Base-by-base conservation (phyloP, 2,329 filamentous ascomycete genomes). In the Pseudofabraea citricarpa region DNA sequence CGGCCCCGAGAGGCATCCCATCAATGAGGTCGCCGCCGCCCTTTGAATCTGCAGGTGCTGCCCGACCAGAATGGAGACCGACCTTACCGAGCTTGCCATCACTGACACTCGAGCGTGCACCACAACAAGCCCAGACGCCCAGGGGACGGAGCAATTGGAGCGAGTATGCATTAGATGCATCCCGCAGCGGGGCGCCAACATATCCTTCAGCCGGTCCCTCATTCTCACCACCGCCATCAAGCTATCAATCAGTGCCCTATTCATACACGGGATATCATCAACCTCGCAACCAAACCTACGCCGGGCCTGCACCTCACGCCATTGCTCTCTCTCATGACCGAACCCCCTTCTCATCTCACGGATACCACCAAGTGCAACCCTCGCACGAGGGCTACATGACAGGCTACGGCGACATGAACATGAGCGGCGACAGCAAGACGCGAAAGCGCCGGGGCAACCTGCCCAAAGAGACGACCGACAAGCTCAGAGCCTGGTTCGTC, bases 401-500 rank as follows among this genome's bases (percentile, higher is more conserved):
- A n/a, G 40, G 27, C 6, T 41, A 41, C 24, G 40, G 32, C 2
- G 40, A 33, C 21, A 27, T 37, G 7, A 53, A 52, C 13, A 40
- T 45, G 21, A 40, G 24, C 15, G 24, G 7, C 8, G 57, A 58
- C 12, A 51, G 15, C 24, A 56, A 56, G 31, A 53, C 51, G 35
- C 45, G 78, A 23, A 83, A 80, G 61, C 74, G 89, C 41, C 76
- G 90, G 29, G 90, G 90, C 1, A 95, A 95, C 58, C 72, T 95
- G 3, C 90, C 90, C n/a, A 94, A 94, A 60, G 85, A 90, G 43
- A 87, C 88, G 0, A 95, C 89, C 0, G 86, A 90, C 59, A 83
- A 87, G 52, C 71, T 95, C 31, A 79, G 86, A 42, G 71, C 78
- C 0, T 95, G 90, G 90, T 90, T 94, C 52, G 66, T 82, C 40